These are phyloP conservation scores for Tolypocladium tundrense DNA, from an alignment of 2,329 filamentous ascomycete species.

Conservation along the genomic window DNA sequence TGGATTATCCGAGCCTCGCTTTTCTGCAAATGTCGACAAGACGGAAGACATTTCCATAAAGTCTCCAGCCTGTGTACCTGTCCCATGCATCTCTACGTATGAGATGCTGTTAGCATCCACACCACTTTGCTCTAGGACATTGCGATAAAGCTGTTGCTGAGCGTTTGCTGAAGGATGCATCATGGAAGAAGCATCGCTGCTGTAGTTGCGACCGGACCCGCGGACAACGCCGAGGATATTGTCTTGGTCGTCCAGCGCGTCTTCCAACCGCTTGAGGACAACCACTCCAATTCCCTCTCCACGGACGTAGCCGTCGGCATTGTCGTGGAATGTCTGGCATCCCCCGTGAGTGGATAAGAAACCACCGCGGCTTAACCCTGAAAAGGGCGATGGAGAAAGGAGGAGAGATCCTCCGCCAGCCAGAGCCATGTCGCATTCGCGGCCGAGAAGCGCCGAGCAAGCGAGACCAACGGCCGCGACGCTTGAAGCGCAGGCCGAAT, in stretches of 20 bases:
- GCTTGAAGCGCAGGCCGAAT: slow-evolving; percentile 71
- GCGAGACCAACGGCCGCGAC: slow-evolving; percentile 59
- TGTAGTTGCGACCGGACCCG: slow-evolving; percentile 22
- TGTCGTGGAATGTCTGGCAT: slow-evolving; percentile 69
- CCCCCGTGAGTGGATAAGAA: slow-evolving; percentile 50
- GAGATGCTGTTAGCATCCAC: slow-evolving; percentile 67
- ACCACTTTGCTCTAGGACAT: slow-evolving; percentile 22
- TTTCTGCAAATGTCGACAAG: slow-evolving; percentile 41
- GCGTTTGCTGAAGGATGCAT: slow-evolving; percentile 41
- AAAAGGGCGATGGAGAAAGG: slow-evolving; percentile 38
- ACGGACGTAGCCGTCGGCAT: slow-evolving; percentile 74
- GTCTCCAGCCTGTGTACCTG: slow-evolving; percentile 81
- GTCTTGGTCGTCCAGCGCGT: slow-evolving; percentile 69
- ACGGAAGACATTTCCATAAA: slow-evolving; percentile 76
- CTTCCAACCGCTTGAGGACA: slow-evolving; percentile 68
- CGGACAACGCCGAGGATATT: slow-evolving; percentile 66
- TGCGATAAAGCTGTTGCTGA: not conserved
- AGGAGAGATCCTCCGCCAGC: slow-evolving; percentile 46
- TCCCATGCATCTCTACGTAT: slow-evolving; percentile 89
- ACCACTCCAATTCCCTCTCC: slow-evolving; percentile 66
- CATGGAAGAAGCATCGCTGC: too few relatives aligned
- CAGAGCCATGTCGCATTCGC: slow-evolving; percentile 72
- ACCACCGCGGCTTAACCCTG: slow-evolving; percentile 64
- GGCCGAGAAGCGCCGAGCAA: slow-evolving; percentile 58
- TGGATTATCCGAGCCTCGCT: slow-evolving; percentile 33